Evolutionary conservation across 78 protist genomes (phyloP).

Genomic region (Tieghemostelium lacteum): DNA sequence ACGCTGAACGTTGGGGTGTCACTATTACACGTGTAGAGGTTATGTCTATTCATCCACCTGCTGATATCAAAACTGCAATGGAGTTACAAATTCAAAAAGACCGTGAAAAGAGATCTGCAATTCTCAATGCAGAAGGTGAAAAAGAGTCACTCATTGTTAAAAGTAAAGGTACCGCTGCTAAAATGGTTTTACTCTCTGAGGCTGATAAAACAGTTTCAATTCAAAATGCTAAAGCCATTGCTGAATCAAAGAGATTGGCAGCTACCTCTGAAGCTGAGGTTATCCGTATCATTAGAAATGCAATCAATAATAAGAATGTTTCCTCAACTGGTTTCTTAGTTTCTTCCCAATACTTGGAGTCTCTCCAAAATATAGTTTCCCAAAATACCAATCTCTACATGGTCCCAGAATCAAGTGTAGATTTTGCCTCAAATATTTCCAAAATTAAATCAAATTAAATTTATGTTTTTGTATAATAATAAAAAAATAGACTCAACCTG

Average conservation of each 20-base stretch:
- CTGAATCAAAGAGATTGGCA: background rate
- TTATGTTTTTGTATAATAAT: no score
- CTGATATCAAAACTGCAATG: conserved; percentile 14
- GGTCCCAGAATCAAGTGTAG: no score
- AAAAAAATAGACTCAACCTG: no score
- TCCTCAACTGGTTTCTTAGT: conserved; percentile 9
- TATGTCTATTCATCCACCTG: conserved; percentile 6
- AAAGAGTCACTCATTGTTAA: conserved; percentile 10
- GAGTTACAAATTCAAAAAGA: conserved; percentile 15
- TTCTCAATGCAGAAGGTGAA: conserved; percentile 19
- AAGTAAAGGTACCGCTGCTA: conserved; percentile 26
- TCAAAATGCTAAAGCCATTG: conserved; percentile 26
- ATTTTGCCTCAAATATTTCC: no score
- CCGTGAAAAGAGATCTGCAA: conserved; percentile 22
- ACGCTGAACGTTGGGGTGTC: conserved; percentile 20
- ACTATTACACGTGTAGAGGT: conserved; percentile 22
- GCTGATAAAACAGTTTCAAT: conserved; percentile 14
- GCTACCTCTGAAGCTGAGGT: conserved; percentile 3
- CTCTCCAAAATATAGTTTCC: background rate
- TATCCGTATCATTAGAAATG: conserved; percentile 9
- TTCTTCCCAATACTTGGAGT: conserved; percentile 2
- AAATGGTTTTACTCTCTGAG: background rate
- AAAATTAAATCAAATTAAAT: no score
- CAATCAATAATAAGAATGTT: conserved; percentile 12
- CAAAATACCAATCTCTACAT: background rate